phyloP scores from a whole-genome alignment of 805 yeast species.

The Cephaloascus albidus region DNA sequence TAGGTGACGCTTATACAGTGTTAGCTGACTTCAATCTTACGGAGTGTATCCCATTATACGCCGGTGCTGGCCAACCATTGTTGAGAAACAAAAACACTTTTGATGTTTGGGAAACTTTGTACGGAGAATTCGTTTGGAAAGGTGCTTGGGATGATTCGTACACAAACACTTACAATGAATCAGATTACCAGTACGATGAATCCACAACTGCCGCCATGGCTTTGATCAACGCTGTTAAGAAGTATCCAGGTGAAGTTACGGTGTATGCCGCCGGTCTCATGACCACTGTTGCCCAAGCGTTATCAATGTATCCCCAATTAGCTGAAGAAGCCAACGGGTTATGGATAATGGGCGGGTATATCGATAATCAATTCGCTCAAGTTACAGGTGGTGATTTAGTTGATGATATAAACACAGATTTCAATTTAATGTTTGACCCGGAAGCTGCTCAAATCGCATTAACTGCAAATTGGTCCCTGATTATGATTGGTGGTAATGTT shows the following conservation, averaged over 20 bases:
- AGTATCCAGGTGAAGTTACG: constrained; percentile 19
- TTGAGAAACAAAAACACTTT: constrained; percentile 27
- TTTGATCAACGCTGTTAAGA: constrained; percentile 27
- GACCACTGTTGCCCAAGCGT: constrained; percentile 37
- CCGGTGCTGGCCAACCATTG: constrained; percentile 28
- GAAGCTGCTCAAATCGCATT: constrained; percentile 35
- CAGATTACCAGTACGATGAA: constrained; percentile 17
- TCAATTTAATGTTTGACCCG: constrained; percentile 33
- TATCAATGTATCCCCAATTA: constrained; percentile 26
- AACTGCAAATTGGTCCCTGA: constrained; percentile 27
- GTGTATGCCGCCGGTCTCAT: constrained; percentile 30
- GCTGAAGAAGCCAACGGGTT: constrained; percentile 27
- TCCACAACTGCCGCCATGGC: constrained; percentile 26
- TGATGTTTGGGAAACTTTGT: constrained; percentile 25
- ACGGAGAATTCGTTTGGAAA: constrained; percentile 31
- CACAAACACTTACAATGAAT: constrained; percentile 19
- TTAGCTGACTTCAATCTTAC: constrained; percentile 21
- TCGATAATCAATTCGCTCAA: constrained; percentile 27
- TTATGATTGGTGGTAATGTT: constrained; percentile 30
- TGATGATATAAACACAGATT: constrained; percentile 30
- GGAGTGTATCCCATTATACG: constrained; percentile 23
- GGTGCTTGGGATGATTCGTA: constrained; percentile 26
- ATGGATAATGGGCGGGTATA: constrained; percentile 34
- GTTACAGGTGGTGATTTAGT: constrained; percentile 11
- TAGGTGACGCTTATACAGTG: constrained; percentile 20